Evolutionary conservation across 345 rosid genomes (phyloP), one percentile per base, ranked within the genome.

Genomic region (Syzygium oleosum): DNA sequence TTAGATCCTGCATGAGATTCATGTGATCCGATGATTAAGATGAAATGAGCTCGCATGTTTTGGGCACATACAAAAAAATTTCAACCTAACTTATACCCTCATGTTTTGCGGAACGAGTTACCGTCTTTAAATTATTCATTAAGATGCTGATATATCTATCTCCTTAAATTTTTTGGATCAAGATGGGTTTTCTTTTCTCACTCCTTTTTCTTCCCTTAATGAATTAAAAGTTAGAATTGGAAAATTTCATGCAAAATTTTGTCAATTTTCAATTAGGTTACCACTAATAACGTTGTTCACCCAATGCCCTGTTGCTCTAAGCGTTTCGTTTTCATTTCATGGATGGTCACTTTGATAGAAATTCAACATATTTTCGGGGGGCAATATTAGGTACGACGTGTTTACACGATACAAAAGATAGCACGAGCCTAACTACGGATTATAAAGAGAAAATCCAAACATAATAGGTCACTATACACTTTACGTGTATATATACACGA

Each of bases 11-110:
- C 5, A 34, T 9, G 0, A 73, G 10, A 73, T 9, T 38, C 7
- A 4, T 0, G 0, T 5, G 8, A 38, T 73, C 11, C 21, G 2
- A 21, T 73, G 49, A 5, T 19, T 38, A 1, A 21, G 7, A 73
- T 73, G 14, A 19, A 34, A 19, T 10, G 2, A 19, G 0, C 6
- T 19, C 49, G 19, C 4, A 0, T 73, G 3, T 4, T n/a, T 9
- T 38, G 6, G 10, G 22, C 3, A 12, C 6, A 34, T 34, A 3
- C 7, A 68, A 10, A 7, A n/a, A 31, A 65, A 5, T 34, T 2
- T 34, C 0, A 31, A 61, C 14, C 3, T n/a, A 9, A 14, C 6
- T 2, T 6, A 15, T 52, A 14, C 15, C 6, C 54, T 52, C 17
- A 22, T 56, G 5, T 9, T 56, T 56, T 19, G 23, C 5, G 12